Evolutionary conservation across 1,284 basidiomycete species (phyloP), one percentile per base, ranked within the genome.

Genomic region (Fistulina hepatica): DNA sequence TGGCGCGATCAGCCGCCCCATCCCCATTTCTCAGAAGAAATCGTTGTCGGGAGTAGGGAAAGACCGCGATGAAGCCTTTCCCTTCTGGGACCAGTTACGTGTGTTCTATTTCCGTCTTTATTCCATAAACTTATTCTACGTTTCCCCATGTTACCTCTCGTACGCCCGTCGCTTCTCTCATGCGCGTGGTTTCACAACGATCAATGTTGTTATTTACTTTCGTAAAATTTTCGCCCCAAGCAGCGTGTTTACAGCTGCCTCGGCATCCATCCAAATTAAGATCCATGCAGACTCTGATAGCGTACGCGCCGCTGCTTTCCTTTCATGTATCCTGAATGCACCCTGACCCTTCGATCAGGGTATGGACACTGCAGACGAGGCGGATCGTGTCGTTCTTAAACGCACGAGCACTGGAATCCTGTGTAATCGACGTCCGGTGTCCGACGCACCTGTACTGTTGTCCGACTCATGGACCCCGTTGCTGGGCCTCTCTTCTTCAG

Each of bases 51-150:
- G 91, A 2, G 61, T 95, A 38, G 91, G 91, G 39, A 90, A 88
- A 56, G 89, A 94, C 57, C 70, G 90, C 44, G 90, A 93, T 54
- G 89, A 91, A 48, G 85, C 86, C 0, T 90, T 92, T 54, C 86
- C 88, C 33, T 95, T 94, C 72, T 95, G 90, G 90, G 90, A 95
- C 57, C 86, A 92, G 89, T n/a, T n/a, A n/a, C n/a, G n/a, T 92
- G 50, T 57, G 81, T 71, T 34, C 39, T 30, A 12, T 16, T 6
- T 30, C n/a, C 7, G 6, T 30, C n/a, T n/a, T n/a, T 30, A 30
- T 16, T 30, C 6, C 27, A 30, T 6, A 30, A 9, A n/a, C 24
- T 41, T 39, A 17, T 30, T 25, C 33, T 39, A 16, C 31, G 21
- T 24, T 27, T 4, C 33, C 33, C 5, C 12, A 20, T 34, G 33